Evolutionary conservation across 352 stramenopile genomes (phyloP).

Genomic region (Albugo candida): DNA sequence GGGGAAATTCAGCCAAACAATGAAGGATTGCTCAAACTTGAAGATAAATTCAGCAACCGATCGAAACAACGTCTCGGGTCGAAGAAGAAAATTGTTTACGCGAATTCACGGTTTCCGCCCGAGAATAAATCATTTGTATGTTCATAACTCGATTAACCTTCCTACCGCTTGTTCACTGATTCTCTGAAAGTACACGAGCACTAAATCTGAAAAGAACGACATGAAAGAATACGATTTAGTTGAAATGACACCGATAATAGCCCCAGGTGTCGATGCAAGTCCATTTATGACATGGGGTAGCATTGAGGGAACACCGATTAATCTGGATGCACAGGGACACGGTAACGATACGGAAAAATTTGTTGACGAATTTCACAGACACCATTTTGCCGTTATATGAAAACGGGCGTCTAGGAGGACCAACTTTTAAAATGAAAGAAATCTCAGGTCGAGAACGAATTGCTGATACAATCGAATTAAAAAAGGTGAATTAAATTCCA

Average conservation of each 20-base stretch:
- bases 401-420: slow-evolving; percentile 23
- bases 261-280: slow-evolving; percentile 43
- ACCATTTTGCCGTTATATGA: neutral
- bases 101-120: slow-evolving; percentile 45
- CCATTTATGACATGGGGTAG: slow-evolving; percentile 74
- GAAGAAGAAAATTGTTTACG: slow-evolving; percentile 37
- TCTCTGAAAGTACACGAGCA: too few species aligned
- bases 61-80: slow-evolving; percentile 12
- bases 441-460: slow-evolving; percentile 39
- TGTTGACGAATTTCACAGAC: neutral
- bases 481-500: slow-evolving; percentile 16
- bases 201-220: neutral
- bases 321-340: slow-evolving; percentile 14
- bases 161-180: too few species aligned
- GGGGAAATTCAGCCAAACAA: neutral
- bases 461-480: slow-evolving; percentile 29
- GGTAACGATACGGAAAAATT: neutral
- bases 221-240: slow-evolving; percentile 27
- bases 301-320: slow-evolving; percentile 60
- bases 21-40: slow-evolving; percentile 26
- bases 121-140: too few species aligned
- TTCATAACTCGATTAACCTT: too few species aligned
- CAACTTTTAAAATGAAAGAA: slow-evolving; percentile 45
- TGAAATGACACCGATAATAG: slow-evolving; percentile 61
- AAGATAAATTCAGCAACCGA: slow-evolving; percentile 3